phyloP scores from a whole-genome alignment of 305 asterid genomes.

The Fraxinus greggii region DNA sequence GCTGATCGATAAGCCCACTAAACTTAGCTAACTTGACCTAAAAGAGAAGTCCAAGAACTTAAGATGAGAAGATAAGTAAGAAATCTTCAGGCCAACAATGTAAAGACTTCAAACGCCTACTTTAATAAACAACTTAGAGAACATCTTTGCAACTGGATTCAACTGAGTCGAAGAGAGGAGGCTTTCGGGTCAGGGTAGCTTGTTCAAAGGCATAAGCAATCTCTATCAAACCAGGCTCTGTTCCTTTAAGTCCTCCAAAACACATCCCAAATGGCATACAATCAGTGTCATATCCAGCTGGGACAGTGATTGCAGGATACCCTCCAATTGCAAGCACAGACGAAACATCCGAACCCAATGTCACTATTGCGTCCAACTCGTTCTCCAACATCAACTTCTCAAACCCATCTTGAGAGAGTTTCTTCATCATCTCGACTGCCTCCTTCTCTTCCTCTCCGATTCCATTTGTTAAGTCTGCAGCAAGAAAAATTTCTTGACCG shows the following conservation, averaged over 20 bases:
- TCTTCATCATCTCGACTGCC: constrained; percentile 42
- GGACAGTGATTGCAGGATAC: constrained; percentile 57
- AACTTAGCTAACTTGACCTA: background rate
- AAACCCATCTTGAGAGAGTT: constrained; percentile 43
- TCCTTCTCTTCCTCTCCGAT: constrained; percentile 38
- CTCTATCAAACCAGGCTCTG: constrained; percentile 55
- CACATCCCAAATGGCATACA: constrained; percentile 55
- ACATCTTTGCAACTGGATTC: background rate
- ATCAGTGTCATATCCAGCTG: constrained; percentile 51
- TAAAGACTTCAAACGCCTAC: background rate
- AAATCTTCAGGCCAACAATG: background rate
- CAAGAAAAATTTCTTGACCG: constrained; percentile 47
- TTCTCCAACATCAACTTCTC: constrained; percentile 52
- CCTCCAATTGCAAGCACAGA: constrained; percentile 59
- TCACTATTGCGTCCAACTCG: constrained; percentile 53
- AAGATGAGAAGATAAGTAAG: background rate
- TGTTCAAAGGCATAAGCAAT: constrained; percentile 57
- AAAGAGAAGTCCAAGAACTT: background rate
- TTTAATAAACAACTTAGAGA: background rate
- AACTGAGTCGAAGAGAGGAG: constrained; percentile 38
- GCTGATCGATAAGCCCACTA: background rate
- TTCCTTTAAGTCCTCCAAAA: constrained; percentile 58
- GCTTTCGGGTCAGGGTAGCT: constrained; percentile 50
- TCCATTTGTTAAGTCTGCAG: constrained; percentile 48
- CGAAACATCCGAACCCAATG: constrained; percentile 37